Percentiles rank a stretch among this genome's conserved stretches.
Evolutionary conservation across 352 stramenopile genomes (phyloP).

Genomic region (Phytophthora pinifolia): DNA sequence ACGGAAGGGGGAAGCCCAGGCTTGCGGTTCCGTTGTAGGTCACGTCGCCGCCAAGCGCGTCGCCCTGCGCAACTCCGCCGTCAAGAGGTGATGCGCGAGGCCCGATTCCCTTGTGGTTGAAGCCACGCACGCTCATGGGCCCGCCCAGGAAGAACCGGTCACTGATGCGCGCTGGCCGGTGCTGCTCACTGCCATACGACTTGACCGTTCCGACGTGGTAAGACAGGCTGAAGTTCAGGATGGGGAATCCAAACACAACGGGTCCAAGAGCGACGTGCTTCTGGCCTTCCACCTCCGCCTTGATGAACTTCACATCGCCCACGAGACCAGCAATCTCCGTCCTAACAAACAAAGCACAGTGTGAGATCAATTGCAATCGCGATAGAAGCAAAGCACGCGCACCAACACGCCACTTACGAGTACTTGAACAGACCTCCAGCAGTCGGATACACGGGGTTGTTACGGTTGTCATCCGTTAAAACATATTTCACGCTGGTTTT

Average conservation of each 20-base stretch:
- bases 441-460: constrained; percentile 87
- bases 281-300: constrained; percentile 82
- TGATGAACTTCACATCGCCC: constrained; percentile 89
- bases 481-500: constrained; percentile 93
- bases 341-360: constrained; percentile 28
- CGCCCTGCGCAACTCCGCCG: constrained; percentile 77
- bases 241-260: constrained; percentile 61
- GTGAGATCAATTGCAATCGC: constrained; percentile 7
- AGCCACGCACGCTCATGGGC: constrained; percentile 87
- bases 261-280: constrained; percentile 78
- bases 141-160: constrained; percentile 92
- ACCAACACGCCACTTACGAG: constrained; percentile 42
- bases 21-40: constrained; percentile 86
- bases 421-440: constrained; percentile 89
- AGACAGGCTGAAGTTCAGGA: constrained; percentile 82
- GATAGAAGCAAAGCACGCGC: background rate
- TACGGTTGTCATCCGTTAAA: constrained; percentile 90
- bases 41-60: constrained; percentile 88
- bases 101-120: constrained; percentile 90
- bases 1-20: constrained; percentile 85
- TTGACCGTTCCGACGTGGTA: constrained; percentile 79
- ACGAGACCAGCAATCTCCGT: constrained; percentile 87
- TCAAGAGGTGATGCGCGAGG: constrained; percentile 85
- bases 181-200: constrained; percentile 71
- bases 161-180: constrained; percentile 85